Evolutionary conservation across 768 basidiomycete genomes (phyloP), one percentile per base, ranked within the genome.

Genomic region (Suillus subalutaceus): DNA sequence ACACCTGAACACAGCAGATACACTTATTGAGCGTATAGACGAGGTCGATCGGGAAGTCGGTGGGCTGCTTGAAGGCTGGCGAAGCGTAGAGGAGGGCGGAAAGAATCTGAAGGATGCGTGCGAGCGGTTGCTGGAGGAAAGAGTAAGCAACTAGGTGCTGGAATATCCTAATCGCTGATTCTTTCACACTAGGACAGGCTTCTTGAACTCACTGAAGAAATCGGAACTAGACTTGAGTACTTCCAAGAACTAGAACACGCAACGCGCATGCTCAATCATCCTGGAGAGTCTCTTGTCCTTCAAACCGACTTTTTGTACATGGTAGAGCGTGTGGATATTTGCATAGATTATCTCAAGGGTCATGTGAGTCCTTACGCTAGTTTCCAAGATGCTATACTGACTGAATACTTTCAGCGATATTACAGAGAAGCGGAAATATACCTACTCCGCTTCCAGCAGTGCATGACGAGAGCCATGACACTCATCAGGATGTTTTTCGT

Each of bases 401-500:
- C 62, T 63, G 65, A 26, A 6, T 32, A 15, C 61, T 35, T 62
- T 20, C 71, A 99, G 96, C 87, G 94, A 68, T 90, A 96, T 75
- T 99, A 90, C 79, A 86, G 86, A 69, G 97, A 99, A 80, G 90
- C 95, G 9, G 95, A 98, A 71, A 82, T 99, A 23, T 98, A 97
- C 76, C 82, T 97, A n/a, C 84, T 99, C 38, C 89, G 97, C 30
- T 99, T 96, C 78, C 97, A 97, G 73, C 97, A 99, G 78, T 99
- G 97, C 75, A 91, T 99, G 87, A 97, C 95, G 0, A 88, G 97
- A 35, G 92, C 94, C 12, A 98, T 99, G 97, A 99, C 96, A 0
- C 85, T 99, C 53, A 94, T 99, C 81, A 97, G 93, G 78, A 96
- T 99, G 89, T 96, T 92, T 79, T 98, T 97, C 72, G 89, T 97